Evolutionary conservation across 305 asterid species (phyloP).

Genomic region (Nicotiana rustica): DNA sequence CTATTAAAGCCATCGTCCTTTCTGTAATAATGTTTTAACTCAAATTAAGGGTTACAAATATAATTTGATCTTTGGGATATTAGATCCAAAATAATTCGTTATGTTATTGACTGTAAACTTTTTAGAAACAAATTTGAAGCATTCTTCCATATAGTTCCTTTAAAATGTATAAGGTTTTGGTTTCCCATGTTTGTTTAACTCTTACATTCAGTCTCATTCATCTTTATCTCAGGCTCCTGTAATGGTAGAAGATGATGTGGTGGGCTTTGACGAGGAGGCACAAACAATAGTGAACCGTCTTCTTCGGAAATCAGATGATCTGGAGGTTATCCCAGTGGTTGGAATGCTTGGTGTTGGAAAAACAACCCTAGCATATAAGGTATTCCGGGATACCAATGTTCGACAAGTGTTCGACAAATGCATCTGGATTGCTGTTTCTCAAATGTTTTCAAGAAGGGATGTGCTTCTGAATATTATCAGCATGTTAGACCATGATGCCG

Average conservation of each 20-base stretch:
- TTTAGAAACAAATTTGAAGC: no score
- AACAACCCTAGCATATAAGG: conserved; percentile 37
- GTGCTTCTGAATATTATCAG: conserved; percentile 1
- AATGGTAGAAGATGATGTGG: conserved; percentile 27
- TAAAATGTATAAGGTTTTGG: neutral
- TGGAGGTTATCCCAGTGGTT: conserved; percentile 22
- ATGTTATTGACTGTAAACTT: no score
- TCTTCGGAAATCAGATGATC: neutral
- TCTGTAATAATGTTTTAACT: no score
- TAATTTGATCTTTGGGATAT: no score
- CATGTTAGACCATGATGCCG: neutral
- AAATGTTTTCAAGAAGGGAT: neutral
- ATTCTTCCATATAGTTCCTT: neutral
- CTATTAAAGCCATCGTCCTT: no score
- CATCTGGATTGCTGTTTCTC: conserved; percentile 32
- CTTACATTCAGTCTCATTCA: no score
- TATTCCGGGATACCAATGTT: neutral
- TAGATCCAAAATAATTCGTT: neutral
- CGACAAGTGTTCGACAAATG: neutral
- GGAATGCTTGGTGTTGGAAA: conserved; percentile 42
- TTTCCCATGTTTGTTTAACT: neutral
- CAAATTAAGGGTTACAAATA: no score
- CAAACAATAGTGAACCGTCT: conserved; percentile 15
- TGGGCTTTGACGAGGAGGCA: conserved; percentile 36
- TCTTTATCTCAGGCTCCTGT: neutral